Conservation (phyloP, 2,329 filamentous ascomycete genomes). For the Colletotrichum melonis region DNA sequence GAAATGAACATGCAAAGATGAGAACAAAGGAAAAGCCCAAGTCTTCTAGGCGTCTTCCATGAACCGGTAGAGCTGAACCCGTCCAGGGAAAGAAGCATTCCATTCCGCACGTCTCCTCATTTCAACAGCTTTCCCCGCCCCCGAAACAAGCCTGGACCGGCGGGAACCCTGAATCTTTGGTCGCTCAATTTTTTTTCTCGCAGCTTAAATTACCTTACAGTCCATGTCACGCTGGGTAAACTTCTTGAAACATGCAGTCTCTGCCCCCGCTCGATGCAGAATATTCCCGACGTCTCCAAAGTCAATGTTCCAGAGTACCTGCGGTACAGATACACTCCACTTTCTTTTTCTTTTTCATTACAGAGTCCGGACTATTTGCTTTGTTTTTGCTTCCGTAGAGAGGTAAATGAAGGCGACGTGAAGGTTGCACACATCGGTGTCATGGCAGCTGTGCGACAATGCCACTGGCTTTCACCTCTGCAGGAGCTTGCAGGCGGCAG, state of each 20-base stretch:
- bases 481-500: not conserved
- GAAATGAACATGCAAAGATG: not conserved
- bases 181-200: not conserved
- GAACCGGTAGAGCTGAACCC: not conserved
- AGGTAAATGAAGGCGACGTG: not conserved
- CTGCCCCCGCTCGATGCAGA: not conserved
- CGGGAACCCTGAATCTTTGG: constrained; percentile 8
- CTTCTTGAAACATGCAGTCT: constrained; percentile 28
- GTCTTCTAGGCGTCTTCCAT: constrained; percentile 21
- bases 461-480: not conserved
- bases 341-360: not conserved
- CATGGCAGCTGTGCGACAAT: not conserved
- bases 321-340: not conserved
- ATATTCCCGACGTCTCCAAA: constrained; percentile 2
- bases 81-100: constrained; percentile 15
- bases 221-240: constrained; percentile 20
- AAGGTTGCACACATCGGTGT: not conserved
- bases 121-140: constrained; percentile 13
- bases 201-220: not conserved
- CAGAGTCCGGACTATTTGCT: not conserved
- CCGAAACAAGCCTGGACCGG: constrained; percentile 21
- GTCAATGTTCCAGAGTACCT: not conserved
- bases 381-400: not conserved
- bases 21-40: constrained; percentile 2
- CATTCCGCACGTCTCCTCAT: constrained; percentile 11